Conservation (phyloP, 176 grass and related monocot species). For the Calamus simplicifolius region DNA sequence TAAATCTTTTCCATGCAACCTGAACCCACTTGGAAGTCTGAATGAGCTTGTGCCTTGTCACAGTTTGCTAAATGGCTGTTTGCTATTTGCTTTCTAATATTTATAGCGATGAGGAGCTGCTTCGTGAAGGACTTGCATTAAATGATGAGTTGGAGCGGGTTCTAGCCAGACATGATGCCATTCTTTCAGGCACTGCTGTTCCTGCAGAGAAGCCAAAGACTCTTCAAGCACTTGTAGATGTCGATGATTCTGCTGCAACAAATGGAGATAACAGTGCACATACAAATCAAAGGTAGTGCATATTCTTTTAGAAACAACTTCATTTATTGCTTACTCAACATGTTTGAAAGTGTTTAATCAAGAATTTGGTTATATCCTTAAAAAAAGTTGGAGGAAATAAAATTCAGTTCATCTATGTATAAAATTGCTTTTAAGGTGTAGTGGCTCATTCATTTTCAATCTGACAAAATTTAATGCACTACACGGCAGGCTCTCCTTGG, state of each 20-base stretch:
- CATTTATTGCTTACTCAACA: too few relatives aligned
- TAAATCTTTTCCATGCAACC: too few relatives aligned
- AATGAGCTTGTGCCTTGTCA: conserved; percentile 4
- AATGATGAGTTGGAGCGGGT: conserved; percentile 96
- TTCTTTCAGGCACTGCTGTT: conserved; percentile 85
- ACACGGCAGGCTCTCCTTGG: too few relatives aligned
- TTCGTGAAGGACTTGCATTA: conserved; percentile 80
- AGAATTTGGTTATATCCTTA: too few relatives aligned
- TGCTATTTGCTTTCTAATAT: background rate
- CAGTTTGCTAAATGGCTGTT: conserved; percentile 3
- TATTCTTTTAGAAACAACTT: too few relatives aligned
- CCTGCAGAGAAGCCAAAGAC: conserved; percentile 71
- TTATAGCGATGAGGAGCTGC: conserved; percentile 86
- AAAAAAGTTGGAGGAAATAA: too few relatives aligned
- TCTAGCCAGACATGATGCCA: conserved; percentile 86
- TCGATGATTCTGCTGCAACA: conserved; percentile 39
- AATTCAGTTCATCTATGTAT: too few relatives aligned
- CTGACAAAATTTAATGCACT: too few relatives aligned
- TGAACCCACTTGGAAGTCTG: too few relatives aligned
- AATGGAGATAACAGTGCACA: conserved; percentile 6
- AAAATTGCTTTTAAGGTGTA: too few relatives aligned
- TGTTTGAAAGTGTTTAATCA: too few relatives aligned
- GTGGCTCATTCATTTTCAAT: too few relatives aligned
- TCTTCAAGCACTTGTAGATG: conserved; percentile 85
- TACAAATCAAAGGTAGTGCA: conserved; percentile 39